Evolutionary conservation across 208 protist species (phyloP).

Genomic region (Leishmania turanica): DNA sequence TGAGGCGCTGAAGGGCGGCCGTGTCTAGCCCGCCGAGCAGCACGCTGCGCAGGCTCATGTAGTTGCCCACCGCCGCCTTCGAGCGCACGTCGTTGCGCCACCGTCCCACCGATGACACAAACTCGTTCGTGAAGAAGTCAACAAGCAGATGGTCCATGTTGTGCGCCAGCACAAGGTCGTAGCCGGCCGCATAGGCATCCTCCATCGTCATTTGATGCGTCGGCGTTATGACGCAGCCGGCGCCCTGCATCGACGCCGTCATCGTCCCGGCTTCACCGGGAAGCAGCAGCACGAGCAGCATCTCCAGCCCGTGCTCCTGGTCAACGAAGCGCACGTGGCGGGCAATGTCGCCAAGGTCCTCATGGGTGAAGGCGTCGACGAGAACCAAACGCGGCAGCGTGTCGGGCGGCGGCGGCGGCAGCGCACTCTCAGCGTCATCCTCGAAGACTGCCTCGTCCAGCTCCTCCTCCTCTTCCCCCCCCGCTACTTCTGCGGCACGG

Average conservation of each 20-base stretch:
- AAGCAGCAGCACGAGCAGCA: constrained; percentile 75
- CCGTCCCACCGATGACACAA: constrained; percentile 72
- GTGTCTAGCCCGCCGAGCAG: constrained; percentile 55
- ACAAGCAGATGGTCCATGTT: constrained; percentile 82
- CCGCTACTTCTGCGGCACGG: not conserved
- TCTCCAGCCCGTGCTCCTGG: constrained; percentile 56
- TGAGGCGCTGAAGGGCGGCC: constrained; percentile 43
- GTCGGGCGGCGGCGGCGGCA: constrained; percentile 37
- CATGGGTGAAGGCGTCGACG: constrained; percentile 85
- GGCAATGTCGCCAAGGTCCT: constrained; percentile 70
- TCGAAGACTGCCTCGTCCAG: not conserved
- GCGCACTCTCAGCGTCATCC: constrained; percentile 21
- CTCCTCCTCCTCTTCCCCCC: constrained; percentile 1
- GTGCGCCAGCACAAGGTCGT: constrained; percentile 78
- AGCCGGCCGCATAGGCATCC: constrained; percentile 74
- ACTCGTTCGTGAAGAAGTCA: constrained; percentile 67
- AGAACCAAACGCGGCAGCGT: constrained; percentile 68
- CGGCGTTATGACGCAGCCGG: constrained; percentile 58
- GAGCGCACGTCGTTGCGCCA: constrained; percentile 81
- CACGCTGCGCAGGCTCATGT: constrained; percentile 66
- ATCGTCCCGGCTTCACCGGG: constrained; percentile 16
- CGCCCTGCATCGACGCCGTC: constrained; percentile 42
- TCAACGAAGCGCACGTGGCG: constrained; percentile 75
- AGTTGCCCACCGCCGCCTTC: constrained; percentile 79
- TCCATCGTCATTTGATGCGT: constrained; percentile 45